Conservation (phyloP, 2,329 filamentous ascomycete genomes). For the Mycosphaerelloides madeirae region DNA sequence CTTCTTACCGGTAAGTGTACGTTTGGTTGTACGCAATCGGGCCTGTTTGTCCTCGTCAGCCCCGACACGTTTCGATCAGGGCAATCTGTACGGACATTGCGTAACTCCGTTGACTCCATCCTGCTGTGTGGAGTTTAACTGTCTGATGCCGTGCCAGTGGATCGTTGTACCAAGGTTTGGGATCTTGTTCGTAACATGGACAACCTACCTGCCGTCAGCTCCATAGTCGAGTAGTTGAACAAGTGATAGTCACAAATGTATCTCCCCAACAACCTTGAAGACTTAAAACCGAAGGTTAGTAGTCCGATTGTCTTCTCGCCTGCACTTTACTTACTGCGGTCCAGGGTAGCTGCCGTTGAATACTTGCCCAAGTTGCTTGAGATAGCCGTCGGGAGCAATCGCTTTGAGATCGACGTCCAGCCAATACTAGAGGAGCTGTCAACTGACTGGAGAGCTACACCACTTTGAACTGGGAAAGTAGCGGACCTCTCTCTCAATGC, state of each 20-base stretch:
- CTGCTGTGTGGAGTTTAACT: conserved; percentile 50
- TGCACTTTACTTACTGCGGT: too few species aligned
- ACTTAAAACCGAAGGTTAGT: too few species aligned
- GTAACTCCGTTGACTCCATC: conserved; percentile 50
- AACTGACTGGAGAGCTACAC: too few species aligned
- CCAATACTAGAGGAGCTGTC: conserved; percentile 39
- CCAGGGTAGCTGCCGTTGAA: conserved; percentile 46
- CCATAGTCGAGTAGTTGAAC: background rate
- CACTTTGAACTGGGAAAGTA: too few species aligned
- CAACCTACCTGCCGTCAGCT: conserved; percentile 4
- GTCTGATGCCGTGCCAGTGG: conserved; percentile 51
- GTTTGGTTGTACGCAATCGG: conserved; percentile 58
- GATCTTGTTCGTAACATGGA: conserved; percentile 37
- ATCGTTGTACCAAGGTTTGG: conserved; percentile 46
- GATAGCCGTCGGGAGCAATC: conserved; percentile 32
- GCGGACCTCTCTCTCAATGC: conserved; percentile 29
- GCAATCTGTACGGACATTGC: conserved; percentile 44
- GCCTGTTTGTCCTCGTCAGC: too few species aligned
- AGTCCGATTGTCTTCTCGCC: too few species aligned
- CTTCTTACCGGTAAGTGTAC: conserved; percentile 41
- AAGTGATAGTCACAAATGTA: background rate
- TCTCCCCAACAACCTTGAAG: conserved; percentile 39
- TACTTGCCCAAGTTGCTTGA: conserved; percentile 16
- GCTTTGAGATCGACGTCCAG: conserved; percentile 38
- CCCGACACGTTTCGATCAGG: too few species aligned